Evolutionary conservation across 2,329 filamentous ascomycete species (phyloP).

Genomic region (Pseudocercospora eumusae): DNA sequence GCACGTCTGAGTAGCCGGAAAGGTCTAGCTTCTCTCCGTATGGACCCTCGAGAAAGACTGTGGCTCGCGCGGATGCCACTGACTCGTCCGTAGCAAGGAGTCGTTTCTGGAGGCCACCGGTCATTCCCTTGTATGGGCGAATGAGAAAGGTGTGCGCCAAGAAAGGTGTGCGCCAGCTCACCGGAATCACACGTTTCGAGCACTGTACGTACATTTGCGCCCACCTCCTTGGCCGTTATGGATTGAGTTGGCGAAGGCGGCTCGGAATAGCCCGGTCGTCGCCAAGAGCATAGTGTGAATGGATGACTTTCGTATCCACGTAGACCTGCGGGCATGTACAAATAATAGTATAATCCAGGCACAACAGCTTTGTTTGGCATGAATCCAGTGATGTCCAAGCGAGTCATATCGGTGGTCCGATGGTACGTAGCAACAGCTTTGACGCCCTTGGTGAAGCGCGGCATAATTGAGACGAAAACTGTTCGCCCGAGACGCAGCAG

Average conservation of each 20-base stretch:
- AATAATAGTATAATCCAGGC: constrained; percentile 54
- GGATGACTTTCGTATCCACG: constrained; percentile 56
- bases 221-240: neutral
- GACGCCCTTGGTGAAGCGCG: constrained; percentile 30
- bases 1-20: constrained; percentile 43
- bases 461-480: constrained; percentile 48
- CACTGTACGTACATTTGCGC: neutral
- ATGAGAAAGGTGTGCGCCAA: constrained; percentile 53
- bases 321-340: constrained; percentile 50
- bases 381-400: constrained; percentile 48
- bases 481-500: constrained; percentile 49
- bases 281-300: constrained; percentile 48
- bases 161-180: no score
- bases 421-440: constrained; percentile 49
- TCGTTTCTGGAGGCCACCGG: constrained; percentile 43
- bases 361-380: constrained; percentile 40
- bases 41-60: constrained; percentile 53
- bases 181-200: neutral
- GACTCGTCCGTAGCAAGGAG: constrained; percentile 32
- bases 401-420: constrained; percentile 48
- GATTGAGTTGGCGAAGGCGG: constrained; percentile 12
- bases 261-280: constrained; percentile 5
- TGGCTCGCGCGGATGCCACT: constrained; percentile 34
- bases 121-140: constrained; percentile 56
- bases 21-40: constrained; percentile 50